Conservation (phyloP, 108 stramenopile genomes). For the Skeletonema potamos region DNA sequence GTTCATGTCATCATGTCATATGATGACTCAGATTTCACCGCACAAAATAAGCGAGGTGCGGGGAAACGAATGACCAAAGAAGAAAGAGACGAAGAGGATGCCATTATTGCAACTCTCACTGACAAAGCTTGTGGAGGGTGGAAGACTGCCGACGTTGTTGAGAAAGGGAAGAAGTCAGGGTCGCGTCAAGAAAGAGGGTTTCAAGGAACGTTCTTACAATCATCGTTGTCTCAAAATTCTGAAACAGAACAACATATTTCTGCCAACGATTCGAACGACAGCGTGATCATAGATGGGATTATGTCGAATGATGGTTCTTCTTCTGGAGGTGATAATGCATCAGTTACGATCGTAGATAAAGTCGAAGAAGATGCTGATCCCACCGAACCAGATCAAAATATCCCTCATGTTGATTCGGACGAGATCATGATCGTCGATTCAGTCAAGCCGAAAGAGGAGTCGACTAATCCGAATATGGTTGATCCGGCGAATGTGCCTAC, state of each 20-base stretch:
- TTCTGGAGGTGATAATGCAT: neutral
- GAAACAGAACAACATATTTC: neutral
- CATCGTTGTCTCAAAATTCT: constrained; percentile 4
- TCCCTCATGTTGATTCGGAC: neutral
- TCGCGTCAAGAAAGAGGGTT: constrained; percentile 37
- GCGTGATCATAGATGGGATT: neutral
- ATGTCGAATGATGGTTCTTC: neutral
- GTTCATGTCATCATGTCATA: constrained; percentile 29
- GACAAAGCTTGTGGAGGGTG: constrained; percentile 23
- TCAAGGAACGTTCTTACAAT: constrained; percentile 35
- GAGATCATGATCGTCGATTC: neutral
- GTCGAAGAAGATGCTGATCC: neutral
- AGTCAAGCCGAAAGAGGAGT: neutral
- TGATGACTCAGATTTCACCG: neutral
- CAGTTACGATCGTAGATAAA: neutral
- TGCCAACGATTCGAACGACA: neutral
- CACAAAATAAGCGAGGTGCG: neutral
- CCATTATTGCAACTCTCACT: constrained; percentile 15
- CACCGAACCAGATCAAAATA: neutral
- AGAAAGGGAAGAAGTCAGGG: constrained; percentile 2
- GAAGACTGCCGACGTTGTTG: constrained; percentile 3
- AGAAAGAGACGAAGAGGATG: constrained; percentile 34
- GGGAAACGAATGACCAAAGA: constrained; percentile 17
- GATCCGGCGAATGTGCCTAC: too few relatives aligned
- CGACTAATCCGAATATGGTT: neutral